Conservation (phyloP, 176 grass and related monocot genomes). For the Cenchrus fungigraminus region DNA sequence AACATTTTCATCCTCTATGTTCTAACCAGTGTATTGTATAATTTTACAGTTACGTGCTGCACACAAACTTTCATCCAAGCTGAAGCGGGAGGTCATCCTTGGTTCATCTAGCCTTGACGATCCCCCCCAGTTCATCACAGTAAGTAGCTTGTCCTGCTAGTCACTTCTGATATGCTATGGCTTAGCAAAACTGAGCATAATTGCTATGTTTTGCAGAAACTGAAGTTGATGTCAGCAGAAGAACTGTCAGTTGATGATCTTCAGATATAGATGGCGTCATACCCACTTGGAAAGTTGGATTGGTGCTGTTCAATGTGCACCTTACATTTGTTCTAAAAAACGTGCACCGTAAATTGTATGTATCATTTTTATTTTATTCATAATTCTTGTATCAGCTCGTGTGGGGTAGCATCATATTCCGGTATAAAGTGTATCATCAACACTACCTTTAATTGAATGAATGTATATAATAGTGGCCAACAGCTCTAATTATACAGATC, state of each 20-base stretch:
- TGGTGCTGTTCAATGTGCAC: neutral
- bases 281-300: constrained; percentile 17
- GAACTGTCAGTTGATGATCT: constrained; percentile 61
- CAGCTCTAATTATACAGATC: constrained; percentile 9
- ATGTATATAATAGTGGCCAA: constrained; percentile 46
- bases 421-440: constrained; percentile 28
- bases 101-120: constrained; percentile 79
- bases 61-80: constrained; percentile 71
- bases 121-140: constrained; percentile 75
- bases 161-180: neutral
- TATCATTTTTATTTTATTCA: constrained; percentile 16
- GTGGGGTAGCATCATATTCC: constrained; percentile 33
- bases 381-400: neutral
- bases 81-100: constrained; percentile 75
- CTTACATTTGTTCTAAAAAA: neutral
- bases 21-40: constrained; percentile 30
- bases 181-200: constrained; percentile 16
- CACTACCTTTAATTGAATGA: constrained; percentile 12
- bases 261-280: constrained; percentile 48
- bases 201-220: constrained; percentile 56
- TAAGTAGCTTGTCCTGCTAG: constrained; percentile 45
- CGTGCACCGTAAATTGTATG: constrained; percentile 1
- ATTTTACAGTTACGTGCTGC: constrained; percentile 57
- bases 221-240: constrained; percentile 64
- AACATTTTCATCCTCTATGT: constrained; percentile 14